Base-by-base conservation (phyloP, 1,139 yeast genomes). In the Lodderomyces theae region DNA sequence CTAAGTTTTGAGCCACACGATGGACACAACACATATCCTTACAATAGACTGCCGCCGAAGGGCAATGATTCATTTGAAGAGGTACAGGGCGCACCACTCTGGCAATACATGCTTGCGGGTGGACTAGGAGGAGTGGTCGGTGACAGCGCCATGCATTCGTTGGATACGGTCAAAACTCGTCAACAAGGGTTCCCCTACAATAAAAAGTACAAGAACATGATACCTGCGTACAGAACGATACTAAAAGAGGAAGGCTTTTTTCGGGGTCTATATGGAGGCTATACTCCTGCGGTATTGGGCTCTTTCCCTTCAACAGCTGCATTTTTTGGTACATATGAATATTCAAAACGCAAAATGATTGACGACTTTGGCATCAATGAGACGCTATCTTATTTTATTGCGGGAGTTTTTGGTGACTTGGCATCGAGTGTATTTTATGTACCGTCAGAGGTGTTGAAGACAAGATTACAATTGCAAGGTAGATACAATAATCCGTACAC, bases 391-490 rank as follows among this genome's bases (percentile, higher is more conserved):
- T 94, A 87, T 57, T 72, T 92, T 44, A 66, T 81, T 2, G 92
- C 96, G 0, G 98, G 98, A 0, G 81, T 92, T 36, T 56, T 90
- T 18, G 98, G 97, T 19, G 98, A 92, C 61, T 72, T 92, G 44
- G 92, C 88, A 2, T 85, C 95, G 24, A 85, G 95, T 55, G 65
- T 92, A n/a, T 82, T 88, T 35, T 92, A 92, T 54, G 98, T 92
- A n/a, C 98, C 98, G 2, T 82, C 92, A 25, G 98, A 92, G 59
- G 97, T 92, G n/a, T 65, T 92, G 44, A 92, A 94, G 60, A 89
- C 98, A 6, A 72, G 98, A 52, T 64, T 92, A 38, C 98, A 92
- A 64, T 67, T 92, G 41, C 98, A 92, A 63, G 98, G 98, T 1
- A 74, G 81, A 38, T 75, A 78, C 61, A 87, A 89, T 61, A 92